These are phyloP conservation scores for Xylaria sp. DNA, from an alignment of 2,329 filamentous ascomycete genomes.

Conservation along the genomic window DNA sequence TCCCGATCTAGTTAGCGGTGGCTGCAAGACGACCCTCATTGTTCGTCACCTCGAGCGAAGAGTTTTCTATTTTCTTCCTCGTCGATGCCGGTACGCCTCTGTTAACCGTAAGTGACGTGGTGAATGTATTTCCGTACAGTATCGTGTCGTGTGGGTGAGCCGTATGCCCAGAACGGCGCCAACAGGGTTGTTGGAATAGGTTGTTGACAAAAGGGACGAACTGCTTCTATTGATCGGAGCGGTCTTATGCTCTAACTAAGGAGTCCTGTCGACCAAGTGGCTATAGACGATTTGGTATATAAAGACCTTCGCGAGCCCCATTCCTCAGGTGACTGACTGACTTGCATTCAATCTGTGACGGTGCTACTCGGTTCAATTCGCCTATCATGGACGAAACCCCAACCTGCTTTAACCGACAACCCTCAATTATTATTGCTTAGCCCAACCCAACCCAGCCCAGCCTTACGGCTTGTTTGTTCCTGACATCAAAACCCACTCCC, in stretches of 20 bases:
- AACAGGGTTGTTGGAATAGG: constrained; percentile 29
- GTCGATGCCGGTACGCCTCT: constrained; percentile 12
- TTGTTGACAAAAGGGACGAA: constrained; percentile 24
- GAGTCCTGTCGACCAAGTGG: constrained; percentile 8
- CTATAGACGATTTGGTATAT: constrained; percentile 25
- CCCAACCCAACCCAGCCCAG: constrained; percentile 11
- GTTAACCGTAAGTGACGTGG: constrained; percentile 28
- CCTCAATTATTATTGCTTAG: constrained; percentile 26
- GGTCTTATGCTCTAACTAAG: constrained; percentile 11
- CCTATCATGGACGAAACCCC: constrained; percentile 28
- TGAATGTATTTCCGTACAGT: constrained; percentile 18
- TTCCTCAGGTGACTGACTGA: constrained; percentile 11
- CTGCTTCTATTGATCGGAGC: constrained; percentile 26
- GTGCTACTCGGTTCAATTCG: constrained; percentile 21
- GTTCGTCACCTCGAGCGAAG: constrained; percentile 37
- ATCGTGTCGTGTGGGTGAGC: constrained; percentile 18
- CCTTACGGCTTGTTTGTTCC: constrained; percentile 26
- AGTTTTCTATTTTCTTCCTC: constrained; percentile 29
- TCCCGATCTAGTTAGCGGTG: constrained; percentile 42
- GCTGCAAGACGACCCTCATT: constrained; percentile 42
- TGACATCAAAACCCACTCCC: constrained; percentile 27
- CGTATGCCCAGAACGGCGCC: constrained; percentile 21
- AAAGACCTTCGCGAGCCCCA: constrained; percentile 33
- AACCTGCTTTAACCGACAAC: constrained; percentile 20
- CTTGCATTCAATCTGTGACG: constrained; percentile 16